These are phyloP conservation scores for Alternaria tenuissima DNA, from an alignment of 2,329 filamentous ascomycete genomes.

Conservation along the genomic window DNA sequence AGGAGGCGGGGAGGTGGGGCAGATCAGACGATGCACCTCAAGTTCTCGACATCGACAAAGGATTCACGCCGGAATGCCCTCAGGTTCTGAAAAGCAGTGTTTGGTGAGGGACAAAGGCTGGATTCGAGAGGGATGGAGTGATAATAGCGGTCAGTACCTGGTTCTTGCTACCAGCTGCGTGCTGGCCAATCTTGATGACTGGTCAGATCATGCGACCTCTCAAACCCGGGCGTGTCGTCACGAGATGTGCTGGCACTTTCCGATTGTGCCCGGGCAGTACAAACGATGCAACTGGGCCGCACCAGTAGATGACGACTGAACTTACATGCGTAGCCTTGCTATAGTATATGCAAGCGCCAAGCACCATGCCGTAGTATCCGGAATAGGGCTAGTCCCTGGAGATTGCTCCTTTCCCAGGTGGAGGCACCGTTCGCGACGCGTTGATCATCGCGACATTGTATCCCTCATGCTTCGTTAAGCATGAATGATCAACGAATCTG, in stretches of 20 bases:
- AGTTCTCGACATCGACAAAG: not conserved
- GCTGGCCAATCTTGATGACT: conserved; percentile 16
- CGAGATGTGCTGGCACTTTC: conserved; percentile 34
- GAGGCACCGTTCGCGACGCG: not conserved
- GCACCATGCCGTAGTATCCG: not conserved
- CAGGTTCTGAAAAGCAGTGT: not conserved
- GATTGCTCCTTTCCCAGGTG: not conserved
- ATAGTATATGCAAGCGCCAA: not conserved
- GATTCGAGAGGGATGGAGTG: not conserved
- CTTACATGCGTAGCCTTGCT: not conserved
- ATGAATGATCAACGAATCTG: not conserved
- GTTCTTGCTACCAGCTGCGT: not conserved
- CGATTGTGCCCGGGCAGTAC: conserved; percentile 14
- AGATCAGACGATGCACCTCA: conserved; percentile 10
- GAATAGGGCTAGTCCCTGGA: not conserved
- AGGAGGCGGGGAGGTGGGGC: conserved; percentile 16
- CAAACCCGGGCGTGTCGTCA: conserved; percentile 23
- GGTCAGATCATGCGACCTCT: conserved; percentile 26
- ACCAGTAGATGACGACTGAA: not conserved
- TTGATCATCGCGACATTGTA: not conserved
- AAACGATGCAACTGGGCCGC: not conserved
- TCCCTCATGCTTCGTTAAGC: not conserved
- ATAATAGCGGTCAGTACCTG: not conserved
- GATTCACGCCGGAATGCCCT: not conserved
- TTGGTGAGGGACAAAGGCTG: not conserved